These are phyloP conservation scores for Fusarium floridanum DNA, from an alignment of 2,329 filamentous ascomycete species.

Conservation along the genomic window DNA sequence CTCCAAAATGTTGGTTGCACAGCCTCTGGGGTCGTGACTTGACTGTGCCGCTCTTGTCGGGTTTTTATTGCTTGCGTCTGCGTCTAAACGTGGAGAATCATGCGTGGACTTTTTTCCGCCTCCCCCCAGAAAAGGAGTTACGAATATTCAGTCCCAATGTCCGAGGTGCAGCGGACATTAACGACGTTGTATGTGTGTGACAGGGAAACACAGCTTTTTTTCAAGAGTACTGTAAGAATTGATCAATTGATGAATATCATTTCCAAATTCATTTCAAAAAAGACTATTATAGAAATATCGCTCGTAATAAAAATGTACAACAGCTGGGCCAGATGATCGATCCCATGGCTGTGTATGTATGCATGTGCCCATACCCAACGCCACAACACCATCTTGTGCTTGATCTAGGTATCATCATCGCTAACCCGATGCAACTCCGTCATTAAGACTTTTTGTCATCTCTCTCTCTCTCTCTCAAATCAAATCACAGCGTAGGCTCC, in stretches of 20 bases:
- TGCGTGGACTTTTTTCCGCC: neutral
- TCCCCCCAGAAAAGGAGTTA: slow-evolving; percentile 6
- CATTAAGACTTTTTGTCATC: slow-evolving; percentile 9
- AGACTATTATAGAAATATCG: slow-evolving; percentile 4
- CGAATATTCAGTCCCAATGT: neutral
- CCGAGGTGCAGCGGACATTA: neutral
- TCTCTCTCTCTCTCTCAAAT: neutral
- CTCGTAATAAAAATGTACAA: slow-evolving; percentile 35
- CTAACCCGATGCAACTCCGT: slow-evolving; percentile 31
- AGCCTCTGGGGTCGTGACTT: neutral
- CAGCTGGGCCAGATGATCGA: slow-evolving; percentile 20
- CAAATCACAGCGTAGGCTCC: slow-evolving; percentile 40
- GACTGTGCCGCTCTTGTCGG: neutral
- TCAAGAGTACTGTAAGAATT: slow-evolving; percentile 33
- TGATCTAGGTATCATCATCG: slow-evolving; percentile 38
- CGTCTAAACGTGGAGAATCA: slow-evolving; percentile 3
- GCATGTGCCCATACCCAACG: slow-evolving; percentile 31
- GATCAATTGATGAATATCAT: slow-evolving; percentile 13
- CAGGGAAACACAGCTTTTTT: neutral
- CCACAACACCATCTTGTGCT: slow-evolving; percentile 41
- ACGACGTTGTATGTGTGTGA: too few relatives aligned
- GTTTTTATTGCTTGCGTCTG: slow-evolving; percentile 6
- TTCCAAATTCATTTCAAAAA: slow-evolving; percentile 26
- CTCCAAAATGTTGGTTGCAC: slow-evolving; percentile 13
- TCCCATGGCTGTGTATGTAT: slow-evolving; percentile 22